phyloP scores from a whole-genome alignment of 2,329 filamentous ascomycete genomes.

The Tolypocladium amazonense region DNA sequence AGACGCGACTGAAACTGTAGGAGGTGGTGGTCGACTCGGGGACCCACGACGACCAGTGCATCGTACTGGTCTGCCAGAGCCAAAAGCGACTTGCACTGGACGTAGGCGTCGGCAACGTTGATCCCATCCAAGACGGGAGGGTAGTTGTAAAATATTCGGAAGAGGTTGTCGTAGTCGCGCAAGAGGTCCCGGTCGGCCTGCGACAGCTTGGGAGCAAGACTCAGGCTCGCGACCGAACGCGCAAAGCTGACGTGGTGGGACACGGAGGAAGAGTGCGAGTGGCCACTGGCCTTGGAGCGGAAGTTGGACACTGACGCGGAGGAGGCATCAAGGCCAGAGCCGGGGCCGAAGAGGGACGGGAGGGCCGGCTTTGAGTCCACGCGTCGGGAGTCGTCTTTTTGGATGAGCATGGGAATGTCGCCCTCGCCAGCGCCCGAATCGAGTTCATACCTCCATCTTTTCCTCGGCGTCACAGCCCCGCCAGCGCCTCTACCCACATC shows the following conservation, averaged over 20 bases:
- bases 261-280: constrained; percentile 42
- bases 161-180: constrained; percentile 90
- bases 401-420: constrained; percentile 80
- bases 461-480: constrained; percentile 17
- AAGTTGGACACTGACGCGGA: constrained; percentile 38
- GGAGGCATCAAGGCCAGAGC: constrained; percentile 25
- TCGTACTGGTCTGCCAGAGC: constrained; percentile 92
- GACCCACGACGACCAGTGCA: constrained; percentile 75
- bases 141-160: constrained; percentile 94
- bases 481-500: constrained; percentile 2
- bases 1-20: constrained; percentile 82
- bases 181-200: constrained; percentile 64
- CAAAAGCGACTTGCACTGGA: constrained; percentile 86
- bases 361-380: constrained; percentile 5
- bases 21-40: constrained; percentile 85
- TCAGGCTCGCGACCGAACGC: constrained; percentile 75
- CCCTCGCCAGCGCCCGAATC: constrained; percentile 62
- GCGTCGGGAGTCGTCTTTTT: constrained; percentile 46
- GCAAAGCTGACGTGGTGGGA: constrained; percentile 53
- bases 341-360: constrained; percentile 21
- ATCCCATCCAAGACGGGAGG: constrained; percentile 69
- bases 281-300: constrained; percentile 19
- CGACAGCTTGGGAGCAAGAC: constrained; percentile 34
- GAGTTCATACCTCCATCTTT: constrained; percentile 78
- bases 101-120: constrained; percentile 86